Base-by-base conservation (phyloP, 164 flowering plant genomes). In the Pachysandra terminalis region DNA sequence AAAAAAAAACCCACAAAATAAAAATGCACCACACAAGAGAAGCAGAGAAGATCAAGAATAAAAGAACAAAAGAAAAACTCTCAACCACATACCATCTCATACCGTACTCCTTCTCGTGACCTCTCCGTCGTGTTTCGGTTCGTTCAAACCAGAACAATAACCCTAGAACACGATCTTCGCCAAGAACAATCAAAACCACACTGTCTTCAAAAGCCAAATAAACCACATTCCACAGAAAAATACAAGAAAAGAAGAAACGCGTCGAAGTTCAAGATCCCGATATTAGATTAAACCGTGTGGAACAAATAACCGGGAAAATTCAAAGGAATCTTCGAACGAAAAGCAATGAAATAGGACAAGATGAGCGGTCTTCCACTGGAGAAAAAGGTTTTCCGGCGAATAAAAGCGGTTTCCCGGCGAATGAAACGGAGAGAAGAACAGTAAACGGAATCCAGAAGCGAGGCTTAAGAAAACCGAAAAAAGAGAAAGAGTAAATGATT, bases 61-160 rank as follows among this genome's bases (percentile, higher is more conserved):
- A 32, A 58, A 12, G 6, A 59, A 63, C 10, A 49, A 22, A 40
- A 40, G 66, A 13, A 23, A 28, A 19, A 7, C 6, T 22, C 9
- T 5, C n/a, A 68, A 66, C 54, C 63, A 78, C 85, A 9, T 73
- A 91, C 97, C 97, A 91, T 89, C 80, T 82, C 90, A 91, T 89
- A 69, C 72, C 89, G 85, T 75, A 74, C 69, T 37, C 72, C 61
- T 63, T 71, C 83, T 26, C 74, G 40, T 61, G 35, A 71, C 25
- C 72, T 45, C 85, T 80, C 86, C 89, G 86, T 80, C 71, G 70
- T 78, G 64, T 27, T 63, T 26, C 58, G 57, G 49, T 62, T 52
- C 32, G 23, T 67, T 22, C 32, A 67, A 63, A 6, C 70, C 16
- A 61, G 68, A 70, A 25, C 65, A 23, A 72, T 66, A 55, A 49